Conservation (phyloP, 2,329 filamentous ascomycete species). For the Apiospora marii region DNA sequence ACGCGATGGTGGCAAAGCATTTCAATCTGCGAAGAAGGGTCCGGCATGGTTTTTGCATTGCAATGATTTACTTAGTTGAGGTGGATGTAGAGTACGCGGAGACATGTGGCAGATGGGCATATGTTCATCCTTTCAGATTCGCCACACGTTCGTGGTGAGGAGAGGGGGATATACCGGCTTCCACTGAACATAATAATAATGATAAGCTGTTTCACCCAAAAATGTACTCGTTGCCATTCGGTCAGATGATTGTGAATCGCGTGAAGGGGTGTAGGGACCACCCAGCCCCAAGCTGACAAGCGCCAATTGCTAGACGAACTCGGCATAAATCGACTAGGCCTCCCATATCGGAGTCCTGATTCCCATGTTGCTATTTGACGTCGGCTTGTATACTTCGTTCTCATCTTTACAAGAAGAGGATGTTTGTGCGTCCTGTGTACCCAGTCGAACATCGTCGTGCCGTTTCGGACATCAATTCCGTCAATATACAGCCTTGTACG, state of each 20-base stretch:
- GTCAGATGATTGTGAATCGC: background rate
- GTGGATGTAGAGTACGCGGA: background rate
- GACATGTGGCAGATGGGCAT: background rate
- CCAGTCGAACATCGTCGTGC: background rate
- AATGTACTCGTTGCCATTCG: background rate
- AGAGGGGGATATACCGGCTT: background rate
- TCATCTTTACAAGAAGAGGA: background rate
- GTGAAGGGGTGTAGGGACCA: background rate
- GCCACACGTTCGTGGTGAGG: background rate
- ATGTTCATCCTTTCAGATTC: background rate
- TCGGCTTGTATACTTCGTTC: background rate
- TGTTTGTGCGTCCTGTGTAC: background rate
- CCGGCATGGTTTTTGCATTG: slow-evolving; percentile 2
- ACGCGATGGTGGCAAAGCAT: background rate
- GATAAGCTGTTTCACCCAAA: background rate
- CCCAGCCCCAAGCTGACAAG: background rate
- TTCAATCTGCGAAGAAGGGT: background rate
- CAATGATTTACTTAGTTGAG: background rate
- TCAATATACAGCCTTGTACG: background rate
- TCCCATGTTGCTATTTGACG: background rate
- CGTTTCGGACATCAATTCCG: background rate
- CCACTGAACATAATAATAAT: background rate
- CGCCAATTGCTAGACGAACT: background rate
- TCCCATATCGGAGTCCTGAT: background rate
- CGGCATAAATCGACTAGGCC: background rate